Conservation (phyloP, 352 stramenopile genomes). For the Hyaloperonospora brassicae region DNA sequence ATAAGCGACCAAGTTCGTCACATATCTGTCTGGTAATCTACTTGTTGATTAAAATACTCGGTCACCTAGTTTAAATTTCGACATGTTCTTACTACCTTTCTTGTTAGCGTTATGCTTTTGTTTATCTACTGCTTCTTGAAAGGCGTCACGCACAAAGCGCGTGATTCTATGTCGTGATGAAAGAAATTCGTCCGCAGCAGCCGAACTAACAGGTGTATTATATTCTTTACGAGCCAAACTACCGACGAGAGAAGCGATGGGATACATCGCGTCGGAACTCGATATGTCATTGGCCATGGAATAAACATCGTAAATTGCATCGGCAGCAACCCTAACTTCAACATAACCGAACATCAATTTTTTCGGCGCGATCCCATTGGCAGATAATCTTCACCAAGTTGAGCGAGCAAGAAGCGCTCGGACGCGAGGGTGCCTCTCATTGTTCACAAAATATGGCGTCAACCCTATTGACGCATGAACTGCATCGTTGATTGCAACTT, state of each 20-base stretch:
- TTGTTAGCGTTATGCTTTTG: not conserved
- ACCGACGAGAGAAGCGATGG: not conserved
- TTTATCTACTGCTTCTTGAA: no score
- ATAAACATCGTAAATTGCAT: no score
- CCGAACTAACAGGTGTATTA: no score
- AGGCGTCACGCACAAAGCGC: no score
- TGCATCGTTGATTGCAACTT: not conserved
- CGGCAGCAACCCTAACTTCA: no score
- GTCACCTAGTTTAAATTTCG: not conserved
- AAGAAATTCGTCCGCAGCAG: not conserved
- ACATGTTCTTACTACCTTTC: not conserved
- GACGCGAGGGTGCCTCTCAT: not conserved
- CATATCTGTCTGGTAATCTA: not conserved
- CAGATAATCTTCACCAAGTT: no score
- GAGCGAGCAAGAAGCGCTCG: not conserved
- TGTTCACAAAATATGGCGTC: conserved; percentile 2
- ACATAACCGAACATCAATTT: no score
- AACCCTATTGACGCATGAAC: not conserved
- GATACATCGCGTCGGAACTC: not conserved
- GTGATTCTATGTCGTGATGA: not conserved
- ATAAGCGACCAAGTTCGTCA: not conserved
- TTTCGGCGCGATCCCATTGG: no score
- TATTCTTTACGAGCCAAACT: no score
- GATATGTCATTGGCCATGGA: not conserved
- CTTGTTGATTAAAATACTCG: not conserved